Percentiles rank a stretch among this genome's conserved stretches.
These are phyloP conservation scores for Chalciporus sp. DNA, from an alignment of 1,284 basidiomycete species.

Conservation along the genomic window DNA sequence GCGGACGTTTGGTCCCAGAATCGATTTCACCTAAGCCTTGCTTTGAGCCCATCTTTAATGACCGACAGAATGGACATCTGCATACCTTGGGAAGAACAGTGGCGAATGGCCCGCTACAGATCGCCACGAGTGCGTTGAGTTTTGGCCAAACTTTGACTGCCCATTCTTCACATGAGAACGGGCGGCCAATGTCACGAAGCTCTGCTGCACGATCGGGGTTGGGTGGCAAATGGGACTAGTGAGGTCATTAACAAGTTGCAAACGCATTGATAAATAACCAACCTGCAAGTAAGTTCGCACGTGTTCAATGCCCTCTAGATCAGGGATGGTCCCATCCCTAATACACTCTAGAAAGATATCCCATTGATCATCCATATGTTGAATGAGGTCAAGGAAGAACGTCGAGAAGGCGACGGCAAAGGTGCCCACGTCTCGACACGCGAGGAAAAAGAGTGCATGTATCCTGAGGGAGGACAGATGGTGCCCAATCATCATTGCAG, in stretches of 20 bases:
- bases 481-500: conserved; percentile 2
- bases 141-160: conserved; percentile 8
- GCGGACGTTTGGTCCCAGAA: background rate
- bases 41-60: background rate
- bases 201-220: conserved; percentile 3
- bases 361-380: conserved; percentile 12
- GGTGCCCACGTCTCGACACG: background rate
- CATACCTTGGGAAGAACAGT: conserved; percentile 5
- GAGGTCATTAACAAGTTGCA: background rate
- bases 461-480: conserved; percentile 9
- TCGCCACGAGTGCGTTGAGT: background rate
- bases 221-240: background rate
- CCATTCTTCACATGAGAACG: background rate
- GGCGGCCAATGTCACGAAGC: background rate
- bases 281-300: conserved; percentile 10
- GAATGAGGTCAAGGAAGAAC: conserved; percentile 6
- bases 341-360: conserved; percentile 10
- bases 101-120: conserved; percentile 5
- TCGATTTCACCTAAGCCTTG: background rate
- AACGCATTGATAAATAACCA: background rate
- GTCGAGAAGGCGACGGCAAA: background rate
- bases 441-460: conserved; percentile 12
- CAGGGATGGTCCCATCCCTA: conserved; percentile 8
- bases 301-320: conserved; percentile 7
- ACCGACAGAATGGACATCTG: background rate